Evolutionary conservation across 2,329 filamentous ascomycete genomes (phyloP).

Genomic region (Colletotrichum brevisporum): DNA sequence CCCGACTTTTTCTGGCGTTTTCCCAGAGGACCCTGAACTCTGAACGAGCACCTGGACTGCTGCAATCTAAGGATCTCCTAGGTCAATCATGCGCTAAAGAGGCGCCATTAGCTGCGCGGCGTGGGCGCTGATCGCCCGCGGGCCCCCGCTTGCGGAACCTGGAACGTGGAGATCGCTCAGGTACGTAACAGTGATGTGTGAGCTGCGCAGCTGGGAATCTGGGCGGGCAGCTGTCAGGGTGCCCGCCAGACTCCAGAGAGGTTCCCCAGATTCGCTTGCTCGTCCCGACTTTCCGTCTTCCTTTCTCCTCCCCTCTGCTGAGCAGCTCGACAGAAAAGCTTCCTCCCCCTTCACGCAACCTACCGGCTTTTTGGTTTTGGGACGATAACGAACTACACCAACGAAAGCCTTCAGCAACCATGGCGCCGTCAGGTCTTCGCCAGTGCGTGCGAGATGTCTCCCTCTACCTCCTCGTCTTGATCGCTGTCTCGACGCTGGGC

Average conservation of each 20-base stretch:
- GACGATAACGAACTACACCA: slow-evolving; percentile 12
- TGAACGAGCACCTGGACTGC: too few species aligned
- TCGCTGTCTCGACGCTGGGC: slow-evolving; percentile 84
- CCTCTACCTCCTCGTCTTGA: slow-evolving; percentile 81
- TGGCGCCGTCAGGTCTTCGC: slow-evolving; percentile 56
- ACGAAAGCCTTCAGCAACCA: slow-evolving; percentile 40
- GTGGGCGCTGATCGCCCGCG: slow-evolving; percentile 3
- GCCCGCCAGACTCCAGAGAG: not conserved
- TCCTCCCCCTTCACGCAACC: not conserved
- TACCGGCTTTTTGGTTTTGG: not conserved
- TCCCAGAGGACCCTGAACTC: too few species aligned
- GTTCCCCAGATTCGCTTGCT: slow-evolving; percentile 31
- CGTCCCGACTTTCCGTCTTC: slow-evolving; percentile 18
- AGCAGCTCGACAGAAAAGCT: not conserved
- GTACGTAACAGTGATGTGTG: slow-evolving; percentile 27
- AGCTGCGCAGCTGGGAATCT: slow-evolving; percentile 4
- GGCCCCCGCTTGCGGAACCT: slow-evolving; percentile 26
- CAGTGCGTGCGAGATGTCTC: slow-evolving; percentile 69
- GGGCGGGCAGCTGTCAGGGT: slow-evolving; percentile 22
- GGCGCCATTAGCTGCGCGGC: not conserved
- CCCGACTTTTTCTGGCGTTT: too few species aligned
- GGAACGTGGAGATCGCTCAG: slow-evolving; percentile 26
- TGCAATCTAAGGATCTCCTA: too few species aligned
- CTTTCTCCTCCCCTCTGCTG: not conserved
- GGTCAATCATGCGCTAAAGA: not conserved